Evolutionary conservation across 306 rosid genomes (phyloP), one percentile per base, ranked within the genome.

Genomic region (Elaeagnus macrophylla): DNA sequence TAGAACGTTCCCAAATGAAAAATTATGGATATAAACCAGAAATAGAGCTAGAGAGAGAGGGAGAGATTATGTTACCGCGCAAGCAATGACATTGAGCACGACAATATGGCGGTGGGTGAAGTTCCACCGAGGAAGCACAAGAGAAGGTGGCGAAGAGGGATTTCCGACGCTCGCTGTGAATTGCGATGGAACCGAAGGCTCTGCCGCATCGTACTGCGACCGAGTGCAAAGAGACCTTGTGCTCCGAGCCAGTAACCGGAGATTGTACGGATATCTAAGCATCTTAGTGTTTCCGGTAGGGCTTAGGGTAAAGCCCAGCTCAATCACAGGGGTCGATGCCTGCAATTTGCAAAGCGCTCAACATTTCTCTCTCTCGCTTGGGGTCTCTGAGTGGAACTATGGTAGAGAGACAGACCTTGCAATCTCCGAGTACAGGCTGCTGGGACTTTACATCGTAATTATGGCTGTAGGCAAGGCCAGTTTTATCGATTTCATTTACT

Each of bases 91-190:
- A 48, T 80, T 82, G 65, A 91, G 99, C 56, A 80, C 10, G 47
- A 75, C 57, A 79, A 87, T 48, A 60, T 82, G 96, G 67, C 94
- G 84, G 6, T 65, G 77, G 61, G 81, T 72, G 61, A 84, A 70
- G 67, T 73, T 75, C 81, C 79, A 79, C 7, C 41, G 82, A 49
- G 79, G 54, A 61, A 72, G 75, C 1, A 37, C 77, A 39, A 67
- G 67, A 32, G 72, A 48, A 13, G 83, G 43, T 25, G 64, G 59
- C 14, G 10, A 62, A 39, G 70, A 44, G 15, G 70, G 61, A 58
- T 81, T 62, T 63, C 78, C 93, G 12, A 84, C 56, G 56, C 78
- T 57, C 66, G 74, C 75, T 47, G 80, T 73, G 81, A 61, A 75
- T 13, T 64, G 72, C 17, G 76, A 51, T 7, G 72, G 65, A 62